Conservation (phyloP, 441 rosid genomes). For the Melastoma candidum region DNA sequence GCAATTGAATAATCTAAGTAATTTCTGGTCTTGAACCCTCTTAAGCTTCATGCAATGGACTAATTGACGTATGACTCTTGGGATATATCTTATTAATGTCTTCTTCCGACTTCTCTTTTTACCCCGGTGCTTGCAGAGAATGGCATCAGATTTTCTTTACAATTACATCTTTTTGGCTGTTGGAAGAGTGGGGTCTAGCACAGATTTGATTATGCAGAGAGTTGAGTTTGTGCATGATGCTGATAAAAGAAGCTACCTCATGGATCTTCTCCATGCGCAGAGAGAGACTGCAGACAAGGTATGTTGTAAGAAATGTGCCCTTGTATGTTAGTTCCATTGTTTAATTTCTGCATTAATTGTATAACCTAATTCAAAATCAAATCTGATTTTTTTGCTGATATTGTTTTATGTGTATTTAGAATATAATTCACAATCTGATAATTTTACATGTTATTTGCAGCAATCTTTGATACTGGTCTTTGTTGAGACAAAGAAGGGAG, state of each 20-base stretch:
- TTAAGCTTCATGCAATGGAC: no score
- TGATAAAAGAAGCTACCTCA: slow-evolving; percentile 19
- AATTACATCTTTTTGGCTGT: slow-evolving; percentile 21
- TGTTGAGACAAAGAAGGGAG: slow-evolving; percentile 20
- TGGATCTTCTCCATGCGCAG: slow-evolving; percentile 21
- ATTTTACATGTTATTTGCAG: slow-evolving; percentile 4
- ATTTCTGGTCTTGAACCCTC: no score
- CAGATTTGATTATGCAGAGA: slow-evolving; percentile 19
- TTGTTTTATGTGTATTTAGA: not conserved
- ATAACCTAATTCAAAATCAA: not conserved
- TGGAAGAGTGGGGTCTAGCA: slow-evolving; percentile 21
- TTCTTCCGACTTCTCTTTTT: no score
- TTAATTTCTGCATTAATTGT: not conserved
- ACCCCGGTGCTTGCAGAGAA: slow-evolving; percentile 7
- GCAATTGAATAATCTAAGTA: no score
- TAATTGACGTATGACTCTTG: no score
- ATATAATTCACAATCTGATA: not conserved
- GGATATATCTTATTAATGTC: no score
- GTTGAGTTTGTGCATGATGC: slow-evolving; percentile 20
- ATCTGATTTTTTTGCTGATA: not conserved
- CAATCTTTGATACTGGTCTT: slow-evolving; percentile 18
- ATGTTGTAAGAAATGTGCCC: not conserved
- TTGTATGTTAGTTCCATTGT: not conserved
- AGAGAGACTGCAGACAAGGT: slow-evolving; percentile 15
- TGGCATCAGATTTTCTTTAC: slow-evolving; percentile 19